phyloP scores from a whole-genome alignment of 2,329 filamentous ascomycete genomes.

The Neobulgaria alba region DNA sequence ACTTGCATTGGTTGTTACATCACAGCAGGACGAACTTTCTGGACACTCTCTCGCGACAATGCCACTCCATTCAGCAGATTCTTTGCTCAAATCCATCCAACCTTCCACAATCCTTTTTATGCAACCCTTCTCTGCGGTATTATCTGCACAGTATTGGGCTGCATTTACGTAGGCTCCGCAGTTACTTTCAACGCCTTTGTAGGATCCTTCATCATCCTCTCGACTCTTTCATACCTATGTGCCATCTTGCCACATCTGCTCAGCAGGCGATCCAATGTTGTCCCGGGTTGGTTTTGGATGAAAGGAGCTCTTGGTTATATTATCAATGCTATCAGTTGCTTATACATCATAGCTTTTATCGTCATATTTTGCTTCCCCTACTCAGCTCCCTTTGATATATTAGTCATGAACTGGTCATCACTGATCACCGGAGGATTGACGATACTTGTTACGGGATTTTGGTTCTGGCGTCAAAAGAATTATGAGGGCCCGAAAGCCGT shows the following conservation, averaged over 20 bases:
- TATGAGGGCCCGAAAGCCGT: not conserved
- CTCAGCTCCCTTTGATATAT: constrained; percentile 34
- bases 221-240: constrained; percentile 48
- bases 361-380: constrained; percentile 55
- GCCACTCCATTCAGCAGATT: constrained; percentile 43
- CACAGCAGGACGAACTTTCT: constrained; percentile 49
- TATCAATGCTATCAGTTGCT: constrained; percentile 41
- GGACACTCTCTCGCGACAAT: constrained; percentile 48
- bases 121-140: constrained; percentile 41
- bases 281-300: constrained; percentile 51
- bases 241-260: constrained; percentile 50
- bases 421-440: constrained; percentile 37
- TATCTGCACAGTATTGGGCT: constrained; percentile 46
- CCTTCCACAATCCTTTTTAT: constrained; percentile 41
- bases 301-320: constrained; percentile 37
- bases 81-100: constrained; percentile 37
- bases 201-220: constrained; percentile 46
- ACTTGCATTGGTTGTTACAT: constrained; percentile 48
- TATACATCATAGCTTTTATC: constrained; percentile 50
- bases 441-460: constrained; percentile 32
- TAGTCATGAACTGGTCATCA: constrained; percentile 43
- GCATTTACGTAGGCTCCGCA: constrained; percentile 53
- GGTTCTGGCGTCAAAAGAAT: constrained; percentile 24
- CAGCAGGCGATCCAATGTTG: constrained; percentile 34
- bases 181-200: constrained; percentile 60